Percentiles rank a stretch among this genome's conserved stretches.
These are phyloP conservation scores for Cladosporium colombiae DNA, from an alignment of 2,329 filamentous ascomycete genomes.

Conservation along the genomic window DNA sequence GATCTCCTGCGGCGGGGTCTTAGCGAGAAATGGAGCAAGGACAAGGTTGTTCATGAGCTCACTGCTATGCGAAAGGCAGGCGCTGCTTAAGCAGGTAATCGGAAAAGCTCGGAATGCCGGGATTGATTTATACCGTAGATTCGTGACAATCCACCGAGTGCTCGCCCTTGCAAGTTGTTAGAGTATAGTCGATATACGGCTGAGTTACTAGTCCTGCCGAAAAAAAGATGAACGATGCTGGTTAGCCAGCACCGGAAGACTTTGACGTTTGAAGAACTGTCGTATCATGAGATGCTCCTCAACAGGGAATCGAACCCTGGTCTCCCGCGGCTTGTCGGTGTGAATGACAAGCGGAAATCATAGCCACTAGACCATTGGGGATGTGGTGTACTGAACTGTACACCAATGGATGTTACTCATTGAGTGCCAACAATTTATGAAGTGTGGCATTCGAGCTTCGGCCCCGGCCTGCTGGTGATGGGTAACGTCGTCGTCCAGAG, in stretches of 20 bases:
- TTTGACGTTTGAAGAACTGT: slow-evolving; percentile 14
- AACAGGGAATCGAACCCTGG: slow-evolving; percentile 21
- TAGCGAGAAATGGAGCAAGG: slow-evolving; percentile 42
- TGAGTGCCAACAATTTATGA: neutral
- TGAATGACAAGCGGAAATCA: slow-evolving; percentile 19
- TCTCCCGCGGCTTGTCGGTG: slow-evolving; percentile 18
- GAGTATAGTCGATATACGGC: neutral
- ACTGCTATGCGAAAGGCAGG: slow-evolving; percentile 27
- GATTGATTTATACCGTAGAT: neutral
- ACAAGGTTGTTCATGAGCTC: slow-evolving; percentile 41
- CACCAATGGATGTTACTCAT: slow-evolving; percentile 14
- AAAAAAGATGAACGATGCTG: neutral
- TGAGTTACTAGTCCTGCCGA: neutral
- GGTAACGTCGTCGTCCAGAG: neutral
- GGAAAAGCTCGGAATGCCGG: neutral
- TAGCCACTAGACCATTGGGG: slow-evolving; percentile 21
- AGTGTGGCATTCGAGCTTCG: neutral
- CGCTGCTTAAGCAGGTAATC: neutral
- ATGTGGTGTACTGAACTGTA: slow-evolving; percentile 13
- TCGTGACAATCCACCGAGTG: neutral
- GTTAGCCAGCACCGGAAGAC: slow-evolving; percentile 16
- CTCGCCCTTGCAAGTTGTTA: neutral
- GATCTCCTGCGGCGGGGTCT: slow-evolving; percentile 52
- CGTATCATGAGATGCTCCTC: slow-evolving; percentile 14
- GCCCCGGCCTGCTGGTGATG: neutral